A percentile compares a stretch with the other conserved stretches of the same genome.
Conservation (phyloP, 169 alveolate genomes). For the Cytauxzoon felis region DNA sequence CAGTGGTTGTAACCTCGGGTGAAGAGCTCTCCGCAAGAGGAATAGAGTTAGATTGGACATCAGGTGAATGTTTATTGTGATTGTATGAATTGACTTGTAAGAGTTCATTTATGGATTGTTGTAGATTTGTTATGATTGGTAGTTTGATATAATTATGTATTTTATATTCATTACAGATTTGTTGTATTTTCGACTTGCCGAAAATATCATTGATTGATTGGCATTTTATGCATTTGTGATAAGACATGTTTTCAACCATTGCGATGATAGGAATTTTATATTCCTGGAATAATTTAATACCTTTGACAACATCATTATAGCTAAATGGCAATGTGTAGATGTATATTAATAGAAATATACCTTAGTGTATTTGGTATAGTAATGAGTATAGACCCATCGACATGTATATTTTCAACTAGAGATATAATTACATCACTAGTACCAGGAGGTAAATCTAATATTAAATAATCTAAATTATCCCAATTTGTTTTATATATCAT, state of each 20-base stretch:
- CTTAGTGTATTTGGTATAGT: conserved; percentile 77
- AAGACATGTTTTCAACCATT: conserved; percentile 94
- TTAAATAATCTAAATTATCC: conserved; percentile 96
- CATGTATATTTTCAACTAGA: conserved; percentile 86
- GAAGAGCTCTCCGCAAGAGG: too few species aligned
- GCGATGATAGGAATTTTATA: conserved; percentile 88
- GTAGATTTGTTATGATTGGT: too few species aligned
- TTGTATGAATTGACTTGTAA: too few species aligned
- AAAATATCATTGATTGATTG: conserved; percentile 9
- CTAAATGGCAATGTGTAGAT: conserved; percentile 88
- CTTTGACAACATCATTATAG: conserved; percentile 91
- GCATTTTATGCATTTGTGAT: conserved; percentile 80
- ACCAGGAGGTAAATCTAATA: conserved; percentile 99
- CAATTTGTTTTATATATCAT: conserved; percentile 89
- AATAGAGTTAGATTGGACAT: too few species aligned
- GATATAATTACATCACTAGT: conserved; percentile 98
- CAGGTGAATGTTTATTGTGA: too few species aligned
- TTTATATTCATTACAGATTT: conserved; percentile 2
- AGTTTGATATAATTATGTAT: conserved; percentile 8
- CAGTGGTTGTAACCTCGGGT: too few species aligned
- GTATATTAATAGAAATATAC: conserved; percentile 78
- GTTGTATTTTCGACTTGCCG: conserved; percentile 23
- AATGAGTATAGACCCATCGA: conserved; percentile 79
- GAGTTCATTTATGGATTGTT: too few species aligned
- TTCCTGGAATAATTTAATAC: conserved; percentile 88